These are phyloP conservation scores for Barnettozyma wickerhamii DNA, from an alignment of 805 yeast genomes.

Conservation along the genomic window DNA sequence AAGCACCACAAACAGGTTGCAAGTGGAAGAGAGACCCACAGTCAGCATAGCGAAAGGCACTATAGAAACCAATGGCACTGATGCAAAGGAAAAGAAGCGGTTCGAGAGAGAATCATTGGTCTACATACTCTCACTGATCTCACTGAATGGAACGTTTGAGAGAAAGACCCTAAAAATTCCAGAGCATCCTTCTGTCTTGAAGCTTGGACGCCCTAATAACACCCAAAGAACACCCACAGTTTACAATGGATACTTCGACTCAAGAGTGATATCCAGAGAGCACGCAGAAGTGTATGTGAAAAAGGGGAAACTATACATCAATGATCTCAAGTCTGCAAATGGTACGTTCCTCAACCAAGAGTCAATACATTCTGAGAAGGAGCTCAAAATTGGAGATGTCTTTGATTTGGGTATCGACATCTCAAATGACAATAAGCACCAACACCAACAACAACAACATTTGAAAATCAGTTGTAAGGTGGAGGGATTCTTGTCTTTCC, in stretches of 20 bases:
- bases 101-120: conserved; percentile 27
- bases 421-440: conserved; percentile 41
- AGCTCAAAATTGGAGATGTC: conserved; percentile 73
- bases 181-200: conserved; percentile 72
- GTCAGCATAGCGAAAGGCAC: too few species aligned
- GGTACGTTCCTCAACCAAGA: conserved; percentile 88
- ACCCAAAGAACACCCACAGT: conserved; percentile 49
- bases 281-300: conserved; percentile 90
- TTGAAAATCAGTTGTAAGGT: conserved; percentile 82
- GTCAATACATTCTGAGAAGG: conserved; percentile 56
- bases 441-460: conserved; percentile 58
- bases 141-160: conserved; percentile 80
- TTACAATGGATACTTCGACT: conserved; percentile 90
- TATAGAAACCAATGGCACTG: neutral
- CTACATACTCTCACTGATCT: conserved; percentile 64
- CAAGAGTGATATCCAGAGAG: conserved; percentile 85
- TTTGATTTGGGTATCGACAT: conserved; percentile 94
- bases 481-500: conserved; percentile 59
- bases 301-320: conserved; percentile 66
- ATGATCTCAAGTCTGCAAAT: conserved; percentile 87
- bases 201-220: conserved; percentile 85
- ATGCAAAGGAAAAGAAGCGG: neutral
- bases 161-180: conserved; percentile 79
- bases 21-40: too few species aligned
- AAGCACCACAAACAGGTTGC: neutral